A percentile compares a stretch with the other conserved stretches of the same genome.
Evolutionary conservation across 73 alveolate species (phyloP).

Genomic region (Tetrahymena malaccensis): DNA sequence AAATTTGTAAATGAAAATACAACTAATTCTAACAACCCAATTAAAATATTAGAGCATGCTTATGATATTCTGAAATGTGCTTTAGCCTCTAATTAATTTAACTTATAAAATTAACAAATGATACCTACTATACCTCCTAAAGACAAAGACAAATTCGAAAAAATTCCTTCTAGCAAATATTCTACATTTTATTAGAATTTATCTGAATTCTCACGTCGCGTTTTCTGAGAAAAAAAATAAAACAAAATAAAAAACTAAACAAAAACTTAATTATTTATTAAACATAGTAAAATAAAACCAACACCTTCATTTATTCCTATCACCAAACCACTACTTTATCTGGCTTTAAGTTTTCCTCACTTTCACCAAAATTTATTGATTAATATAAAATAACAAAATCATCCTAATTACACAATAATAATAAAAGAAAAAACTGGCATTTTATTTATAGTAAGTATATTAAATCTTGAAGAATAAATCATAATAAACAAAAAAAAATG

Average conservation of each 20-base stretch:
- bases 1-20: background rate
- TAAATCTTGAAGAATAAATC: too few relatives aligned
- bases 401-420: too few relatives aligned
- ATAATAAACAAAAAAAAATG: too few relatives aligned
- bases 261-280: too few relatives aligned
- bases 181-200: background rate
- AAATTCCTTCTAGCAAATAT: background rate
- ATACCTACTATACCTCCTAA: background rate
- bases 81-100: background rate
- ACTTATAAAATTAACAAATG: background rate
- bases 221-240: background rate
- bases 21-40: background rate
- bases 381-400: too few relatives aligned
- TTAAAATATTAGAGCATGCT: background rate
- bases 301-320: background rate
- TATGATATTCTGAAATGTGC: background rate
- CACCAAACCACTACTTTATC: background rate
- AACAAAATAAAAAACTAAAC: background rate
- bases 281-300: too few relatives aligned
- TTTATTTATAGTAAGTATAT: too few relatives aligned
- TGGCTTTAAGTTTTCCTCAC: background rate
- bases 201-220: background rate
- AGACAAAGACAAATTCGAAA: background rate
- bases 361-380: background rate
- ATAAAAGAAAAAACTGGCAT: background rate